Evolutionary conservation across 306 rosid genomes (phyloP).

Genomic region (Quercus glauca): DNA sequence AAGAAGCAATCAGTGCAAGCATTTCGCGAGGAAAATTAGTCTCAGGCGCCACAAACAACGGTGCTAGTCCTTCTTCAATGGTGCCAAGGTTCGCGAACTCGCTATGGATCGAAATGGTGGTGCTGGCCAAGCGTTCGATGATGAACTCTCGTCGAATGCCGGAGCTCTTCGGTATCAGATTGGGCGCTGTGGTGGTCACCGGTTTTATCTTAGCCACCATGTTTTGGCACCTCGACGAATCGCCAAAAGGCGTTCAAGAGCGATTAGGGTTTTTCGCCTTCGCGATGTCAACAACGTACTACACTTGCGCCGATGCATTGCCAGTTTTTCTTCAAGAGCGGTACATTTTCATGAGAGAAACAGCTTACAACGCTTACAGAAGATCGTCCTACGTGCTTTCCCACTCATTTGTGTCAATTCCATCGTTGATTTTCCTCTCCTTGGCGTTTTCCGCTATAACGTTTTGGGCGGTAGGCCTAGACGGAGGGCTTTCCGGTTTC

Average conservation of each 20-base stretch:
- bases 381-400: conserved; percentile 76
- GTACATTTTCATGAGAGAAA: conserved; percentile 89
- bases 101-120: conserved; percentile 62
- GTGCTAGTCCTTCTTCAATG: conserved; percentile 44
- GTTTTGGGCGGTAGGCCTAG: conserved; percentile 93
- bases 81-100: conserved; percentile 82
- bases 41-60: conserved; percentile 58
- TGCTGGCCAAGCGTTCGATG: conserved; percentile 57
- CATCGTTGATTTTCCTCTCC: conserved; percentile 55
- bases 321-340: conserved; percentile 93
- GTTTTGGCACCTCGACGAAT: conserved; percentile 72
- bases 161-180: conserved; percentile 65
- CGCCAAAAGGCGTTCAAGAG: conserved; percentile 82
- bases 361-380: conserved; percentile 78
- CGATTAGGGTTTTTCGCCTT: conserved; percentile 88
- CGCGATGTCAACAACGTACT: conserved; percentile 97
- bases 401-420: conserved; percentile 53
- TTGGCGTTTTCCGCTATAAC: conserved; percentile 55
- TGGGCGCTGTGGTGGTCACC: conserved; percentile 73
- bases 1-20: conserved; percentile 88
- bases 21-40: conserved; percentile 82
- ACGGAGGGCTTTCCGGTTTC: conserved; percentile 66
- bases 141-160: conserved; percentile 62
- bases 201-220: conserved; percentile 86
- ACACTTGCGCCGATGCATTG: conserved; percentile 90